These are phyloP conservation scores for Chimonanthus praecox DNA, from an alignment of 164 flowering plant species.

Conservation along the genomic window DNA sequence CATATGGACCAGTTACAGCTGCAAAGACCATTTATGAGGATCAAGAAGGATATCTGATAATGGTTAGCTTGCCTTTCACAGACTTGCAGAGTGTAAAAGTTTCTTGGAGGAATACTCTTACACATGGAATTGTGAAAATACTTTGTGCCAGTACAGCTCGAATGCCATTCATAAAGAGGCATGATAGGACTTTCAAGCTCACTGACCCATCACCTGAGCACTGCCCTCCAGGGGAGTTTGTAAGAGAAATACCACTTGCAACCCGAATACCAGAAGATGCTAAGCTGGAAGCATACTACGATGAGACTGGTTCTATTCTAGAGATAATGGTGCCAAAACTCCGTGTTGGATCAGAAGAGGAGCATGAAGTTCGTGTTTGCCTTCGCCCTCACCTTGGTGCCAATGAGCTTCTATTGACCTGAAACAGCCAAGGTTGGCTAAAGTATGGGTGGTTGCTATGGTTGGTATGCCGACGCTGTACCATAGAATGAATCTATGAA, in stretches of 20 bases:
- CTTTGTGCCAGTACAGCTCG: conserved; percentile 68
- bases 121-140: conserved; percentile 75
- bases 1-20: conserved; percentile 86
- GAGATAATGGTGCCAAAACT: conserved; percentile 92
- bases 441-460: conserved; percentile 21
- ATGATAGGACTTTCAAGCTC: conserved; percentile 77
- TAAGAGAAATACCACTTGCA: conserved; percentile 71
- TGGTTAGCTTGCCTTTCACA: conserved; percentile 78
- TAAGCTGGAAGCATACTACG: conserved; percentile 77
- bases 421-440: conserved; percentile 10
- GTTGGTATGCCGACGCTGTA: conserved; percentile 31
- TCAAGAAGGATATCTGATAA: conserved; percentile 62
- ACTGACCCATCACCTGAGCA: conserved; percentile 83
- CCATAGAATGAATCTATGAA: conserved; percentile 26
- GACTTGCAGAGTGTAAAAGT: conserved; percentile 85
- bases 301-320: conserved; percentile 63
- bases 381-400: conserved; percentile 67
- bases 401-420: conserved; percentile 53
- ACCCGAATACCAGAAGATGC: conserved; percentile 90
- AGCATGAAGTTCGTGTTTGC: conserved; percentile 85
- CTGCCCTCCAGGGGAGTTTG: conserved; percentile 89
- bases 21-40: conserved; percentile 90
- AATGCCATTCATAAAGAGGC: conserved; percentile 65
- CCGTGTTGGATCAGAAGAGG: conserved; percentile 77
- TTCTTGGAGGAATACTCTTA: conserved; percentile 79